Conservation (phyloP, 2,329 filamentous ascomycete species). For the Paecilomyces niveus region DNA sequence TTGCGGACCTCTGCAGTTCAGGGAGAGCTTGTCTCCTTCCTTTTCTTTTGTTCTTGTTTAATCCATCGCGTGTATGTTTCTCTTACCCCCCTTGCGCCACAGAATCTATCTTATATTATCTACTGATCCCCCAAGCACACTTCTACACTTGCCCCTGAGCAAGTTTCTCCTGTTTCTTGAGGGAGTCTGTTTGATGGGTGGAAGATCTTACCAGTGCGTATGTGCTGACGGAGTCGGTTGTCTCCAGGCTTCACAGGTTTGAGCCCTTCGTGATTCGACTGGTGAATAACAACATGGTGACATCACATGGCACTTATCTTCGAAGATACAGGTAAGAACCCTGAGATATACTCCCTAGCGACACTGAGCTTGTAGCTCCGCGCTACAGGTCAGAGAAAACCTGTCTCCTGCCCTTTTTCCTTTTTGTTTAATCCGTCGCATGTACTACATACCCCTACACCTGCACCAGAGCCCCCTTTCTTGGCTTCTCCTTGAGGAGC, state of each 20-base stretch:
- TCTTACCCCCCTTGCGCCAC: too few species aligned
- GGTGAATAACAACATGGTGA: neutral
- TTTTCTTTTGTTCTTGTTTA: too few species aligned
- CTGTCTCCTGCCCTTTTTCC: neutral
- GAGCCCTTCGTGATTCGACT: neutral
- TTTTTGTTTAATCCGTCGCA: neutral
- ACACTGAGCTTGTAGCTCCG: neutral
- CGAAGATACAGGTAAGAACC: neutral
- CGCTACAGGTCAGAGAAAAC: neutral
- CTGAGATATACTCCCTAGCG: neutral
- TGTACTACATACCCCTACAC: neutral
- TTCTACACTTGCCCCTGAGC: too few species aligned
- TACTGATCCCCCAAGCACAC: too few species aligned
- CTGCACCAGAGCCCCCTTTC: neutral
- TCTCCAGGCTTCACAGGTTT: neutral
- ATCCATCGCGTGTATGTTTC: too few species aligned
- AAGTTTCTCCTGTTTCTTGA: neutral
- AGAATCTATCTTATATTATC: too few species aligned
- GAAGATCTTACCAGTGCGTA: constrained; percentile 4
- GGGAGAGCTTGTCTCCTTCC: too few species aligned
- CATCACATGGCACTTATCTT: neutral
- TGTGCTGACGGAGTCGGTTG: constrained; percentile 3
- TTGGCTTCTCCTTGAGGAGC: neutral
- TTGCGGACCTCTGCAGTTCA: neutral
- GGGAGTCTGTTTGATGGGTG: neutral